Evolutionary conservation across 805 yeast species (phyloP).

Genomic region (Schwanniomyces vanrijiae): DNA sequence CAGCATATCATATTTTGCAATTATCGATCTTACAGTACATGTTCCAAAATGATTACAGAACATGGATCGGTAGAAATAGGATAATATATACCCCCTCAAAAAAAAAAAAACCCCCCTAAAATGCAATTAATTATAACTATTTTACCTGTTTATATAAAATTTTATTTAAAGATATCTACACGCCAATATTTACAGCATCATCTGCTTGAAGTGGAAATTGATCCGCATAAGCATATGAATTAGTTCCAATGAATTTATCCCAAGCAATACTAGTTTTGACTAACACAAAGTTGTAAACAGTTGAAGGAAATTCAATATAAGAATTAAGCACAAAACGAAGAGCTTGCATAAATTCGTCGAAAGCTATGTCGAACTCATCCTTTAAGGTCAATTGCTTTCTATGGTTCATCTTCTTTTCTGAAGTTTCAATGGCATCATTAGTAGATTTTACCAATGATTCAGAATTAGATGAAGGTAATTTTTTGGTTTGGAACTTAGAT

Average conservation of each 20-base stretch:
- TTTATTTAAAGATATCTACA: background rate
- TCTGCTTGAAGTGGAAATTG: slow-evolving; percentile 5
- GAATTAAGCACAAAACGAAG: slow-evolving; percentile 62
- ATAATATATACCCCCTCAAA: too few relatives aligned
- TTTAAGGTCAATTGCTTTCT: slow-evolving; percentile 11
- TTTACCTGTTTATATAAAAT: background rate
- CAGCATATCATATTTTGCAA: slow-evolving; percentile 1
- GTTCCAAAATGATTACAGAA: background rate
- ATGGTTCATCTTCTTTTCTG: background rate
- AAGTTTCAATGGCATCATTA: background rate
- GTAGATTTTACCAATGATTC: background rate
- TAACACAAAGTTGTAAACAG: slow-evolving; percentile 51
- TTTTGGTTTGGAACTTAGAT: background rate
- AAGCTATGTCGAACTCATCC: slow-evolving; percentile 52
- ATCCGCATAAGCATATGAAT: slow-evolving; percentile 2
- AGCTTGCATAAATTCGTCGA: slow-evolving; percentile 56
- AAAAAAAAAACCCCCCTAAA: background rate
- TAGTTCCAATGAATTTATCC: slow-evolving; percentile 72
- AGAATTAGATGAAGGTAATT: background rate
- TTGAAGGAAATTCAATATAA: slow-evolving; percentile 68
- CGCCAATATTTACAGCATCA: slow-evolving; percentile 1
- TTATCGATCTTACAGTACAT: background rate
- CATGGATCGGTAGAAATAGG: too few relatives aligned
- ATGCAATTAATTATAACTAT: background rate
- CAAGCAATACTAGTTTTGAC: slow-evolving; percentile 57